These are phyloP conservation scores for Betula pendula DNA, from an alignment of 306 rosid genomes.

Conservation along the genomic window DNA sequence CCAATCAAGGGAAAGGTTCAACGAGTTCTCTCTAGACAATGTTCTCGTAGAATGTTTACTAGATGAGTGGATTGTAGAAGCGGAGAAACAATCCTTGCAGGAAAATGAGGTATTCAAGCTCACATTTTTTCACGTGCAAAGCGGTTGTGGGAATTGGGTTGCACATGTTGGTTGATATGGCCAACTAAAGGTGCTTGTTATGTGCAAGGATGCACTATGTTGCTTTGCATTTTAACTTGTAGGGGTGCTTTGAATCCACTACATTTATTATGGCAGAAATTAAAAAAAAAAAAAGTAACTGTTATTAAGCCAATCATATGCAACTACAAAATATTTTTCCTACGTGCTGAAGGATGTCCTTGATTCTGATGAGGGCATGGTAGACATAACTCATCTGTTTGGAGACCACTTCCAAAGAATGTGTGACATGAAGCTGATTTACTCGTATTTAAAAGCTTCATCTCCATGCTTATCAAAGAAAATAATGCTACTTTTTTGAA, in stretches of 20 bases:
- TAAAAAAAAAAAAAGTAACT: not conserved
- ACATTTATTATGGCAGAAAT: not conserved
- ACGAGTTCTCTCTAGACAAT: constrained; percentile 53
- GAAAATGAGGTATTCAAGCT: constrained; percentile 60
- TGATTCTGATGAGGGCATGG: not conserved
- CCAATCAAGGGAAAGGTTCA: constrained; percentile 63
- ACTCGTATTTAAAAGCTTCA: constrained; percentile 11
- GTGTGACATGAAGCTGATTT: not conserved
- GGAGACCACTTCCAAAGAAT: not conserved
- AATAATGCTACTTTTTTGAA: not conserved
- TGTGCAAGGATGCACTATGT: not conserved
- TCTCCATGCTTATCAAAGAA: constrained; percentile 9
- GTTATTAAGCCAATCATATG: not conserved
- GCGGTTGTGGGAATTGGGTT: not conserved
- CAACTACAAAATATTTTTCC: not conserved
- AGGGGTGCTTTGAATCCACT: constrained; percentile 1
- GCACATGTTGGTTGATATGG: not conserved
- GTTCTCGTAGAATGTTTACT: constrained; percentile 54
- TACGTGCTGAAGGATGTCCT: not conserved
- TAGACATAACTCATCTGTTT: not conserved
- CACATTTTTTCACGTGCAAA: not conserved
- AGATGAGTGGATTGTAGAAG: constrained; percentile 73
- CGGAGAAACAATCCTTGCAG: constrained; percentile 44
- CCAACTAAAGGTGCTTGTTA: not conserved
- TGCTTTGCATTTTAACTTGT: constrained; percentile 7